Evolutionary conservation across 164 flowering plant genomes (phyloP).

Genomic region (Chimonanthus salicifolius): DNA sequence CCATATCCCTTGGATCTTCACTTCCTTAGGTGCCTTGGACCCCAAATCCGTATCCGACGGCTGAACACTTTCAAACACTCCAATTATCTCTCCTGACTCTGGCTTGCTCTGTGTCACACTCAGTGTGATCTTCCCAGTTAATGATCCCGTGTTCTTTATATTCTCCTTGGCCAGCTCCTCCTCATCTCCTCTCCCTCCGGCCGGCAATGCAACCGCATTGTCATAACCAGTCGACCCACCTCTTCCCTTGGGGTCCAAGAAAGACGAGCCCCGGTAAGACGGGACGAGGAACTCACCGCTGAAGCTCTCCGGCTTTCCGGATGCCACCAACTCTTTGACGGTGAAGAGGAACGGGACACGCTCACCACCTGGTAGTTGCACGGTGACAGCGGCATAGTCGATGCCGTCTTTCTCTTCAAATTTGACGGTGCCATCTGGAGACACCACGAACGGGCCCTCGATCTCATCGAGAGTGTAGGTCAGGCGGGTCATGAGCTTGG

Average conservation of each 20-base stretch:
- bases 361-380: slow-evolving; percentile 95
- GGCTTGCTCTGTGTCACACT: slow-evolving; percentile 83
- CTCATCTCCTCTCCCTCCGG: slow-evolving; percentile 99
- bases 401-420: slow-evolving; percentile 94
- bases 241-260: slow-evolving; percentile 98
- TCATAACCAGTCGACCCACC: slow-evolving; percentile 96
- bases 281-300: slow-evolving; percentile 80
- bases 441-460: slow-evolving; percentile 92
- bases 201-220: slow-evolving; percentile 91
- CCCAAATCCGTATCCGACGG: slow-evolving; percentile 98
- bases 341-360: slow-evolving; percentile 97
- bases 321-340: slow-evolving; percentile 78
- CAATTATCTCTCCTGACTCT: slow-evolving; percentile 84
- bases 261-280: slow-evolving; percentile 88
- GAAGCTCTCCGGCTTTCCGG: slow-evolving; percentile 82
- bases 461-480: slow-evolving; percentile 98
- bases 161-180: slow-evolving; percentile 88
- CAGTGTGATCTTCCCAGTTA: slow-evolving; percentile 67
- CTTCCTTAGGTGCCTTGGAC: slow-evolving; percentile 84
- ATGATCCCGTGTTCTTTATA: slow-evolving; percentile 56
- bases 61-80: slow-evolving; percentile 90
- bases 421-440: slow-evolving; percentile 69
- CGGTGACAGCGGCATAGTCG: slow-evolving; percentile 94
- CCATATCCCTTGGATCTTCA: slow-evolving; percentile 93
- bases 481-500: slow-evolving; percentile 97